These are phyloP conservation scores for Knufia fluminis DNA, from an alignment of 2,329 filamentous ascomycete genomes.

Conservation along the genomic window DNA sequence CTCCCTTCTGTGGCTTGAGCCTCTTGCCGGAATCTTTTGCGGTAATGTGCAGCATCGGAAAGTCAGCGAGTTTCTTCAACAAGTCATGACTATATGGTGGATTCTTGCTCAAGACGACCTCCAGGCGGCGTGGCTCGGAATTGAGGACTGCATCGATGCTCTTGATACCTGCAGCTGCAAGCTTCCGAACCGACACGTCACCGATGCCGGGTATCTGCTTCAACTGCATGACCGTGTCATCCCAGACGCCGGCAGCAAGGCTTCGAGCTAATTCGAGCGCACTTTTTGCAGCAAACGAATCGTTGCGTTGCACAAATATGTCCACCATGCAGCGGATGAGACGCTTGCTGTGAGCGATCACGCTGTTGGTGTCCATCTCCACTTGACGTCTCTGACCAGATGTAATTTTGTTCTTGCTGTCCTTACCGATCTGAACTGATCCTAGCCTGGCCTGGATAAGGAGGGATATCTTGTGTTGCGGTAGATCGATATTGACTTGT, in stretches of 20 bases:
- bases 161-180: constrained; percentile 60
- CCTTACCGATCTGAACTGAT: constrained; percentile 51
- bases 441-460: constrained; percentile 69
- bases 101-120: constrained; percentile 66
- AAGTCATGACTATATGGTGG: constrained; percentile 72
- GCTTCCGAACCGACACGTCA: constrained; percentile 61
- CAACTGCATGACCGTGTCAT: constrained; percentile 69
- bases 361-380: constrained; percentile 45
- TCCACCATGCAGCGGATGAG: constrained; percentile 68
- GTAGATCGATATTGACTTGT: constrained; percentile 54
- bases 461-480: constrained; percentile 66
- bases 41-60: constrained; percentile 58
- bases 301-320: constrained; percentile 53
- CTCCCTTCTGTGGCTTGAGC: constrained; percentile 32
- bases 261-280: constrained; percentile 71
- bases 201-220: constrained; percentile 76
- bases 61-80: constrained; percentile 54
- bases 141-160: constrained; percentile 61
- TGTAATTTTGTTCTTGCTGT: constrained; percentile 48
- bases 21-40: constrained; percentile 42
- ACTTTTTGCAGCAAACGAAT: constrained; percentile 58
- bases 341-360: constrained; percentile 61
- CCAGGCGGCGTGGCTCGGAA: constrained; percentile 62
- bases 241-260: constrained; percentile 68
- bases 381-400: constrained; percentile 35